Percentiles rank a stretch among this genome's conserved stretches.
Conservation (phyloP, 805 yeast genomes). For the Kodamaea neixiangensis region DNA sequence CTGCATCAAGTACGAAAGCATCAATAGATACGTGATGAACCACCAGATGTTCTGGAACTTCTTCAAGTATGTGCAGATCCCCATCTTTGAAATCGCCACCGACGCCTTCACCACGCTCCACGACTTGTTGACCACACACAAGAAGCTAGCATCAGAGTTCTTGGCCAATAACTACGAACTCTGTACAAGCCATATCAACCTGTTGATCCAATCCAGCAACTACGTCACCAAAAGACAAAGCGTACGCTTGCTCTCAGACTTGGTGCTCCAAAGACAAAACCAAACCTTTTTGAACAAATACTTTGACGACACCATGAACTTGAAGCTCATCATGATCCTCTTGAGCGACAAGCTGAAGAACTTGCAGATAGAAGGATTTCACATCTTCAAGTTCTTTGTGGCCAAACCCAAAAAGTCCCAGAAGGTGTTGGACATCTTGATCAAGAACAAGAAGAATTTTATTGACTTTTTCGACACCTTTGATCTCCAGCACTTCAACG, state of each 20-base stretch:
- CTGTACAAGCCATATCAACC: slow-evolving; percentile 66
- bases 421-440: slow-evolving; percentile 74
- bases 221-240: slow-evolving; percentile 94
- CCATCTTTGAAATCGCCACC: slow-evolving; percentile 86
- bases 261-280: slow-evolving; percentile 72
- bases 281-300: slow-evolving; percentile 72
- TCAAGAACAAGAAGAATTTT: slow-evolving; percentile 79
- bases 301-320: slow-evolving; percentile 76
- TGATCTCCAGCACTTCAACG: slow-evolving; percentile 62
- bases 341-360: slow-evolving; percentile 88
- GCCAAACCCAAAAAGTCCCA: slow-evolving; percentile 92
- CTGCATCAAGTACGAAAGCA: slow-evolving; percentile 74
- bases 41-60: slow-evolving; percentile 76
- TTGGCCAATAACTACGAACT: slow-evolving; percentile 54
- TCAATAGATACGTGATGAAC: slow-evolving; percentile 59
- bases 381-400: slow-evolving; percentile 91
- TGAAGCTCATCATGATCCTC: slow-evolving; percentile 83
- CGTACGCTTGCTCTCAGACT: slow-evolving; percentile 68
- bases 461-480: slow-evolving; percentile 68
- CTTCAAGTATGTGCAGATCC: slow-evolving; percentile 73
- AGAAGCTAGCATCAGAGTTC: slow-evolving; percentile 69
- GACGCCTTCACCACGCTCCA: slow-evolving; percentile 80
- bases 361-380: slow-evolving; percentile 87
- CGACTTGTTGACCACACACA: slow-evolving; percentile 70
- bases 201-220: slow-evolving; percentile 70